Base-by-base conservation (phyloP, 495 filamentous ascomycete species). In the Aspergillus sparsus region DNA sequence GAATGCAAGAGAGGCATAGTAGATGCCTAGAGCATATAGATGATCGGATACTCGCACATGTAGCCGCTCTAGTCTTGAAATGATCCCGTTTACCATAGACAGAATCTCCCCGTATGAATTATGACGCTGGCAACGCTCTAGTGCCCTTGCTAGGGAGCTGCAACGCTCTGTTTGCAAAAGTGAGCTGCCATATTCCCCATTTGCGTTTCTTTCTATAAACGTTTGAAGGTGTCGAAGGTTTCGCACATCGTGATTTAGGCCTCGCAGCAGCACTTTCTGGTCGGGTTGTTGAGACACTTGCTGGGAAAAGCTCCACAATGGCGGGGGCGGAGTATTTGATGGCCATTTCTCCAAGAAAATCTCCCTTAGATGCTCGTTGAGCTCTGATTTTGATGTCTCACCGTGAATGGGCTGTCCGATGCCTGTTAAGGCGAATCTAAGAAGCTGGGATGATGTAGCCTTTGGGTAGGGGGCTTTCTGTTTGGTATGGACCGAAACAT, bases 381-480 rank as follows among this genome's bases (percentile, higher is more conserved):
- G 33, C 0, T 44, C 37, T 1, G 42, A 18, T 16, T 60, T 49
- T 41, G n/a, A 31, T 12, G 21, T 13, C 3, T 15, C 16, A 35
- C 61, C 31, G 5, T 55, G 49, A 21, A 16, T 16, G 27, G 60
- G 50, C 44, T 53, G 60, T 18, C 49, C 56, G 27, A 49, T 68
- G 8, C 62, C 68, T 6, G 57, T 72, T 18, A 79, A 44, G 13
- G 65, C 62, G 46, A 68, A 73, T 46, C 73, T 70, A 21, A 77
- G 61, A 49, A 74, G 18, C 31, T 74, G 62, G 15, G 71, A 69
- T 13, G 71, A 66, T 11, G 69, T 62, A 35, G 69, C 67, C 58
- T 66, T 55, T 18, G 10, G 47, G n/a, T 50, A 49, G 31, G 47
- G 52, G 51, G 50, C 41, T 18, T 54, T 57, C 27, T 35, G 6